Evolutionary conservation across 1,284 basidiomycete genomes (phyloP).

Genomic region (Boletus semigastroideus): DNA sequence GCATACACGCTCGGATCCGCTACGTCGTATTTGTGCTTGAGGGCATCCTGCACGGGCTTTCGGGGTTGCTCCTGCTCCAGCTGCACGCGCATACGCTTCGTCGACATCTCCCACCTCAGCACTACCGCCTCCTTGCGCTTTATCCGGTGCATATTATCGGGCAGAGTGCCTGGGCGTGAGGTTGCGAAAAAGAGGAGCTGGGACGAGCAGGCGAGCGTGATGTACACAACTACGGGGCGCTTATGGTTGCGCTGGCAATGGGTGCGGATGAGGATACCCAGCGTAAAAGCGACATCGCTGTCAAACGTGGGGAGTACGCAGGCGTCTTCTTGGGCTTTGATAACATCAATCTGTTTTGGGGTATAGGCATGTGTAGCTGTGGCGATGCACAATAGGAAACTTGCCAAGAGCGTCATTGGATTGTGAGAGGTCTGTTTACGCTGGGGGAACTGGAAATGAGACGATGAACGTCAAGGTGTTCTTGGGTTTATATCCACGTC

Average conservation of each 20-base stretch:
- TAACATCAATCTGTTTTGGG: too few relatives aligned
- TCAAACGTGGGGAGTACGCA: conserved; percentile 22
- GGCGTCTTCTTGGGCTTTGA: conserved; percentile 19
- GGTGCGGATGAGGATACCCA: conserved; percentile 33
- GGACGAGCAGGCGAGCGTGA: conserved; percentile 30
- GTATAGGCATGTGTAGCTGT: too few relatives aligned
- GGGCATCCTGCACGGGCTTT: neutral
- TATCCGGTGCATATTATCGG: conserved; percentile 38
- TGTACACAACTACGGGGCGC: conserved; percentile 17
- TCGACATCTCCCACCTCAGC: conserved; percentile 33
- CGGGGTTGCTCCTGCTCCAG: neutral
- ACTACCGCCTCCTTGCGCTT: conserved; percentile 37
- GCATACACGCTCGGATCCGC: conserved; percentile 24
- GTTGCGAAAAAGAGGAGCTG: conserved; percentile 33
- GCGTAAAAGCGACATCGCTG: conserved; percentile 27
- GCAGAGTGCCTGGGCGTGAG: conserved; percentile 29
- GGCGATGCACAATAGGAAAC: too few relatives aligned
- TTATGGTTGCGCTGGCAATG: conserved; percentile 12
- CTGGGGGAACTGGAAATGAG: too few relatives aligned
- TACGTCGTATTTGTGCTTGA: conserved; percentile 18
- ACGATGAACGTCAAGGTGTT: too few relatives aligned
- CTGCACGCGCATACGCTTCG: conserved; percentile 16
- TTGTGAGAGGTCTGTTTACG: too few relatives aligned
- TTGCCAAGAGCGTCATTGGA: too few relatives aligned
- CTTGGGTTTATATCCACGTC: too few relatives aligned